Percentiles rank a stretch among this genome's conserved stretches.
Conservation (phyloP, 148 eudicot species). For the Rhododendron williamsianum region DNA sequence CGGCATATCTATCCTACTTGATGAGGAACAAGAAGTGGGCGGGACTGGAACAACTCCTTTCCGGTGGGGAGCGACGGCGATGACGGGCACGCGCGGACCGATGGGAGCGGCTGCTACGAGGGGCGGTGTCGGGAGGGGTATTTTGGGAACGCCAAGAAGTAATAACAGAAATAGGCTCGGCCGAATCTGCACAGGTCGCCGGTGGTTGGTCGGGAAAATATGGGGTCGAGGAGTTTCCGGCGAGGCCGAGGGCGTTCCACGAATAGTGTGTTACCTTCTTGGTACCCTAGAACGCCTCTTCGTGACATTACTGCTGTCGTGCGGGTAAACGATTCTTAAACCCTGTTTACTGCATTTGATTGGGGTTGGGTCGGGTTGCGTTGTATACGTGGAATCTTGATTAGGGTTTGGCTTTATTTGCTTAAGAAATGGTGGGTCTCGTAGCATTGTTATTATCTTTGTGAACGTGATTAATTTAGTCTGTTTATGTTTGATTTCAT, state of each 20-base stretch:
- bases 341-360: neutral
- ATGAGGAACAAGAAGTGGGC: slow-evolving; percentile 31
- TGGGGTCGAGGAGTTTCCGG: slow-evolving; percentile 18
- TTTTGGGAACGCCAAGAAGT: slow-evolving; percentile 20
- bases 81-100: slow-evolving; percentile 17
- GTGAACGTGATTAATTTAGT: neutral
- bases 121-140: slow-evolving; percentile 20
- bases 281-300: slow-evolving; percentile 70
- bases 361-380: neutral
- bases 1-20: slow-evolving; percentile 31
- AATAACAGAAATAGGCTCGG: slow-evolving; percentile 14
- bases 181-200: slow-evolving; percentile 10
- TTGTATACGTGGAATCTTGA: neutral
- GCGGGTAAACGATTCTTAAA: slow-evolving; percentile 37
- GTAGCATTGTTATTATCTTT: neutral
- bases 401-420: neutral
- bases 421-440: neutral
- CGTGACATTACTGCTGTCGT: slow-evolving; percentile 48
- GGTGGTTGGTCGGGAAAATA: slow-evolving; percentile 20
- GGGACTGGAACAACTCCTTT: slow-evolving; percentile 7
- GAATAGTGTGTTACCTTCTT: slow-evolving; percentile 44
- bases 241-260: slow-evolving; percentile 27
- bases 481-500: neutral
- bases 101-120: slow-evolving; percentile 6
- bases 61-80: slow-evolving; percentile 23